These are phyloP conservation scores for Pilobolus umbonatus DNA, from an alignment of 192 early-diverging fungal genomes.

Conservation along the genomic window DNA sequence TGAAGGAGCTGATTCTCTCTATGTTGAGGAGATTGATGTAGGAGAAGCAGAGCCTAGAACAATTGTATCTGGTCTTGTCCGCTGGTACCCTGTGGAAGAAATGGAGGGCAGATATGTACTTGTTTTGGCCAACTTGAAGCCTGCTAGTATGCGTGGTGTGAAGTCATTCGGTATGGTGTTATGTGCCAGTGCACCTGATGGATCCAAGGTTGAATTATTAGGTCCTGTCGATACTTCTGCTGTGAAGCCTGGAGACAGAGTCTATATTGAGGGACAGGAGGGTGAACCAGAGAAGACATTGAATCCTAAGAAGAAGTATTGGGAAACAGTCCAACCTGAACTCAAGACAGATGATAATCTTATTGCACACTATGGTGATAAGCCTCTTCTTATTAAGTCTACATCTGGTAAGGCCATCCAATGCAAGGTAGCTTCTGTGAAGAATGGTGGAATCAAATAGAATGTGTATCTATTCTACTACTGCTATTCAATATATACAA, in stretches of 20 bases:
- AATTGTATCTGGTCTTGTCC: constrained; percentile 91
- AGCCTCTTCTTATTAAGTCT: constrained; percentile 34
- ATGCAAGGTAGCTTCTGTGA: constrained; percentile 56
- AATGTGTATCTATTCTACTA: constrained; percentile 4
- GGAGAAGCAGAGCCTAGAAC: constrained; percentile 89
- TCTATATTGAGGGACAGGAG: constrained; percentile 89
- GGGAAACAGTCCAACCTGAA: constrained; percentile 92
- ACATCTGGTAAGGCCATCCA: constrained; percentile 47
- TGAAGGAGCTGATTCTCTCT: constrained; percentile 93
- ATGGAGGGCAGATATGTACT: constrained; percentile 70
- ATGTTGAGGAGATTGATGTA: constrained; percentile 92
- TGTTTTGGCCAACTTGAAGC: constrained; percentile 93
- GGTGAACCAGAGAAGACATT: constrained; percentile 83
- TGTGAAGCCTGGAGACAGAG: constrained; percentile 82
- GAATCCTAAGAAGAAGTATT: constrained; percentile 99
- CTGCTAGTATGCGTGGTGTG: constrained; percentile 88
- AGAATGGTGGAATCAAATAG: constrained; percentile 71
- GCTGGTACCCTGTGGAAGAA: constrained; percentile 84
- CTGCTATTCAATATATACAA: constrained; percentile 8
- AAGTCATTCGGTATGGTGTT: constrained; percentile 96
- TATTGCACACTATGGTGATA: constrained; percentile 56
- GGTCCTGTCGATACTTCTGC: constrained; percentile 71
- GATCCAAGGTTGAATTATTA: constrained; percentile 87
- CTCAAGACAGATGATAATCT: constrained; percentile 67
- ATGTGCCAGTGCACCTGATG: constrained; percentile 79